Conservation (phyloP, 176 grass and related monocot genomes). For the Otatea glauca region DNA sequence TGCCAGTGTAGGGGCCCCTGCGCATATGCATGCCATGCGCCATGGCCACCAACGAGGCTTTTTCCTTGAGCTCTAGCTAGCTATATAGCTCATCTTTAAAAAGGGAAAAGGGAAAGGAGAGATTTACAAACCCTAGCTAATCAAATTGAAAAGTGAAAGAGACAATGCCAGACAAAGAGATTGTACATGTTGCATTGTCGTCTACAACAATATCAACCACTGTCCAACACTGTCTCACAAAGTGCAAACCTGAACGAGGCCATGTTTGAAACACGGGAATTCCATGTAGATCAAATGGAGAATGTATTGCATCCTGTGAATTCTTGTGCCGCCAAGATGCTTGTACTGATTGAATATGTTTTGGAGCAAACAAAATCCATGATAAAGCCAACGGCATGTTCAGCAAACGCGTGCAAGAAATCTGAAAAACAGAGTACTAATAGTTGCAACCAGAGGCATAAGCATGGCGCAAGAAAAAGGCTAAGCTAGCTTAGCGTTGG, state of each 20-base stretch:
- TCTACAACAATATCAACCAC: not conserved
- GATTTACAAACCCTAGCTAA: not conserved
- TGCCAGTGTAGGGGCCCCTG: not conserved
- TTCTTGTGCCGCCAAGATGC: too few relatives aligned
- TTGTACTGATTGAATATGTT: not conserved
- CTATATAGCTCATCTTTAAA: constrained; percentile 13
- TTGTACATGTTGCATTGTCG: constrained; percentile 32
- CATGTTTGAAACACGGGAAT: too few relatives aligned
- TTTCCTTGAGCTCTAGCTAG: constrained; percentile 21
- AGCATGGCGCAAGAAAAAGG: constrained; percentile 16
- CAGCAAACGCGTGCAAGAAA: not conserved
- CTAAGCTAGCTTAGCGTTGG: not conserved
- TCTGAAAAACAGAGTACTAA: not conserved
- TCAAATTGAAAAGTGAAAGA: constrained; percentile 22
- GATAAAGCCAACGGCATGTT: not conserved
- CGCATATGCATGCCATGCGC: constrained; percentile 15
- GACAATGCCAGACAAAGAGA: constrained; percentile 29
- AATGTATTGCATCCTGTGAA: not conserved
- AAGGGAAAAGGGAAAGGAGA: not conserved
- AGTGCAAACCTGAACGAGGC: too few relatives aligned
- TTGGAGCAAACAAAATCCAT: not conserved
- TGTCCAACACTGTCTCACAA: not conserved
- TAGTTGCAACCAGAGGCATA: not conserved
- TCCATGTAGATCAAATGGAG: not conserved
- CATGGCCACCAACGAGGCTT: not conserved